A percentile compares a stretch with the other conserved stretches of the same genome.
Conservation (phyloP, 768 basidiomycete genomes). For the Crepidotus variabilis region DNA sequence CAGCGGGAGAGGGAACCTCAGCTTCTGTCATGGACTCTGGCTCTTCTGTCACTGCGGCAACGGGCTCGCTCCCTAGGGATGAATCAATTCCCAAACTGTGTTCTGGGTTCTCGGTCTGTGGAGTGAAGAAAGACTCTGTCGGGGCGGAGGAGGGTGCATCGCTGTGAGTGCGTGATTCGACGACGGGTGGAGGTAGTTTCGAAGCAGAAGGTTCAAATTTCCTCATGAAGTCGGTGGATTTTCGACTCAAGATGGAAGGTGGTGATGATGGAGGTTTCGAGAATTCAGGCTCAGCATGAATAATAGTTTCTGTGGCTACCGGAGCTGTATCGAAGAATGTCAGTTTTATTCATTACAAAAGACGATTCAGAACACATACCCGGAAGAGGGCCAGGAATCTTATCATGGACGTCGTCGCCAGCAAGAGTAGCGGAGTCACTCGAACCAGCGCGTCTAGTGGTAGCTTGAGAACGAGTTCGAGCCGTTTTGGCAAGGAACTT, state of each 20-base stretch:
- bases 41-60: neutral
- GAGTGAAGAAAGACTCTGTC: neutral
- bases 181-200: neutral
- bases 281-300: neutral
- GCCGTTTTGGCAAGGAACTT: constrained; percentile 4
- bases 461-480: neutral
- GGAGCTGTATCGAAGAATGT: neutral
- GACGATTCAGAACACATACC: neutral
- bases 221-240: neutral
- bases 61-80: neutral
- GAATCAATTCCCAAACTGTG: neutral
- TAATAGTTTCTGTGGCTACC: constrained; percentile 4
- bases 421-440: neutral
- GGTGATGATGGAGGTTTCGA: neutral
- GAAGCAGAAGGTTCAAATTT: neutral
- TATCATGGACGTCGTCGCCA: constrained; percentile 1
- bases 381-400: neutral
- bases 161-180: neutral
- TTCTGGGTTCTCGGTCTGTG: neutral
- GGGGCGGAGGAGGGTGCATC: neutral
- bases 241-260: neutral
- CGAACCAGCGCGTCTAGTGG: constrained; percentile 2
- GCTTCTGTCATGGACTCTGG: neutral
- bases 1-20: neutral
- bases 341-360: neutral